phyloP scores from a whole-genome alignment of 179 eudicot species.

The Amaranthus tricolor region DNA sequence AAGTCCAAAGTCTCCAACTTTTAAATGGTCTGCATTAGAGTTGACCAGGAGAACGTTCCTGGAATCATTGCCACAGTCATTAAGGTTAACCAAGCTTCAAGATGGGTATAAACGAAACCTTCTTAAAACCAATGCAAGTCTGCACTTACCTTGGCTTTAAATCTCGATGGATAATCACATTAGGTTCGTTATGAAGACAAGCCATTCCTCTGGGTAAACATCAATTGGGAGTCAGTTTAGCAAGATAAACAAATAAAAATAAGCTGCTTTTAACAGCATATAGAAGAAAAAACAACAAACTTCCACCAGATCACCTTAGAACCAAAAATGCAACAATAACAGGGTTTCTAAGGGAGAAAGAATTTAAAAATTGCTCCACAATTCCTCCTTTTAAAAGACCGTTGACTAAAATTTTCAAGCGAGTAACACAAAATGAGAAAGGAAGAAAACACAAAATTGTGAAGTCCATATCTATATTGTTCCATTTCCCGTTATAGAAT shows the following conservation, averaged over 20 bases:
- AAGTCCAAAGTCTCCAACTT: conserved; percentile 98
- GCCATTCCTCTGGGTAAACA: conserved; percentile 81
- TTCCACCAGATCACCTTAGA: conserved; percentile 8
- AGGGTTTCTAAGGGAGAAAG: background rate
- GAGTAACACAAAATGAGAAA: too few species aligned
- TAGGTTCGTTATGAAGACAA: conserved; percentile 96
- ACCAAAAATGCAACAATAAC: background rate
- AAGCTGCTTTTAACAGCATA: conserved; percentile 16
- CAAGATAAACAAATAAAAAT: conserved; percentile 6
- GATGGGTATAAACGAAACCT: conserved; percentile 10
- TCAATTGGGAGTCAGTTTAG: conserved; percentile 24
- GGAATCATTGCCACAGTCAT: conserved; percentile 23
- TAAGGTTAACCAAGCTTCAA: background rate
- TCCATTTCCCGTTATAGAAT: too few species aligned
- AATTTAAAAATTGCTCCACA: too few species aligned
- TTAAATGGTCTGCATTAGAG: conserved; percentile 91
- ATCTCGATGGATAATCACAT: conserved; percentile 92
- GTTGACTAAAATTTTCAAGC: too few species aligned
- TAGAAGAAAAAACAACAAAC: background rate
- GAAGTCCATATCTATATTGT: too few species aligned
- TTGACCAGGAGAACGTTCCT: conserved; percentile 98
- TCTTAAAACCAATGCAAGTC: conserved; percentile 1
- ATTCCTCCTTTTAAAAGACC: too few species aligned
- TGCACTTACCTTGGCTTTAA: conserved; percentile 87
- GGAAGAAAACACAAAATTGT: too few species aligned